These are phyloP conservation scores for Penicillium silybi DNA, from an alignment of 495 filamentous ascomycete species.

Conservation along the genomic window DNA sequence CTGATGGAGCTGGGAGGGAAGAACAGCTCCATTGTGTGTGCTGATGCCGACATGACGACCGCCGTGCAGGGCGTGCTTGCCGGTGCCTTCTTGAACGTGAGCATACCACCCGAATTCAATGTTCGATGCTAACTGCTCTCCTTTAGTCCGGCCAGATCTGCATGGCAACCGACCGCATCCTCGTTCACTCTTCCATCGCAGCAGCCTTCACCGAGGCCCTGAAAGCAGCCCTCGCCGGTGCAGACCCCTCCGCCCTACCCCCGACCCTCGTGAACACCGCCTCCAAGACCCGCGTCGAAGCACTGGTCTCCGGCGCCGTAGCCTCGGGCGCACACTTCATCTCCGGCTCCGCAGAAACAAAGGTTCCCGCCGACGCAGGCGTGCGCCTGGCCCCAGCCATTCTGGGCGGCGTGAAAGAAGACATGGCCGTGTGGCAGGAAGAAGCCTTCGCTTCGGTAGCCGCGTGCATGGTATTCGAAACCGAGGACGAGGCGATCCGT, in stretches of 20 bases:
- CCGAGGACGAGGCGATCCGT: conserved; percentile 44
- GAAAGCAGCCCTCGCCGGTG: conserved; percentile 44
- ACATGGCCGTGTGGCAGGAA: conserved; percentile 74
- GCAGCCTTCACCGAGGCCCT: conserved; percentile 49
- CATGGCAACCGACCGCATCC: conserved; percentile 83
- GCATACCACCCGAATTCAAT: neutral
- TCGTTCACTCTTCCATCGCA: conserved; percentile 68
- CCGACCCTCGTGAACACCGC: conserved; percentile 58
- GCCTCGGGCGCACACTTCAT: conserved; percentile 63
- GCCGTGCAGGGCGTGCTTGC: conserved; percentile 48
- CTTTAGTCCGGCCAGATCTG: conserved; percentile 73
- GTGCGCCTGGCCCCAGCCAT: conserved; percentile 69
- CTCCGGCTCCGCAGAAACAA: conserved; percentile 40
- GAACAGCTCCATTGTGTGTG: conserved; percentile 55
- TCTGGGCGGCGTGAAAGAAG: conserved; percentile 58
- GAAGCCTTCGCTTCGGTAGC: conserved; percentile 80
- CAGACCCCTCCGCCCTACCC: conserved; percentile 39
- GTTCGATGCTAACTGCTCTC: neutral
- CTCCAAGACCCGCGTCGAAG: conserved; percentile 60
- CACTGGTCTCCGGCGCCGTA: conserved; percentile 59
- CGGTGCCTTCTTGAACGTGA: conserved; percentile 48
- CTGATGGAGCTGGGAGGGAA: conserved; percentile 63
- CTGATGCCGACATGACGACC: conserved; percentile 51
- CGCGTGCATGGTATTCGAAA: conserved; percentile 38
- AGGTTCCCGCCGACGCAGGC: conserved; percentile 35